Percentiles rank a stretch among this genome's conserved stretches.
Evolutionary conservation across 345 rosid species (phyloP).

Genomic region (Camelina neglecta): DNA sequence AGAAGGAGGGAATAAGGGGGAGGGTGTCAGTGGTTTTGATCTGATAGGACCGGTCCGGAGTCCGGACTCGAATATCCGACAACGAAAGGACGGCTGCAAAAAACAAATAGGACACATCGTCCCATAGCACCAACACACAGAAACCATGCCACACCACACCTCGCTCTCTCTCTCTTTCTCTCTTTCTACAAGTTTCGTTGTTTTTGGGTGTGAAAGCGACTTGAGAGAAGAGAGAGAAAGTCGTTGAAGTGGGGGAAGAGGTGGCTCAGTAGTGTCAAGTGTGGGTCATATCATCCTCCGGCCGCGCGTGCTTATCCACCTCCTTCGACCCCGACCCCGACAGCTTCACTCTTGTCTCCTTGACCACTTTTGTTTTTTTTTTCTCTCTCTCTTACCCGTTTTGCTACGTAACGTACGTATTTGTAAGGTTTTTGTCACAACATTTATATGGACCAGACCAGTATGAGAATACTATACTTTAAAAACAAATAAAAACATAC

Average conservation of each 20-base stretch:
- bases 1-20: conserved; percentile 23
- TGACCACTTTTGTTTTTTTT: conserved; percentile 25
- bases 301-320: conserved; percentile 45
- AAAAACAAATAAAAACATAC: conserved; percentile 1
- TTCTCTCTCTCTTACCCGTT: conserved; percentile 6
- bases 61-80: conserved; percentile 41
- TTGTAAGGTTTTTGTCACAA: neutral
- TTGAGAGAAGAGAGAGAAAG: conserved; percentile 38
- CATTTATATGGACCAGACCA: conserved; percentile 34
- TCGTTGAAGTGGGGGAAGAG: conserved; percentile 34
- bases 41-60: conserved; percentile 43
- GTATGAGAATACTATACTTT: conserved; percentile 28
- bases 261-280: conserved; percentile 8
- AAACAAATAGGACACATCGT: conserved; percentile 36
- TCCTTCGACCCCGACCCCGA: conserved; percentile 38
- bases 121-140: conserved; percentile 34
- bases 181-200: conserved; percentile 3
- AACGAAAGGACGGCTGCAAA: conserved; percentile 46
- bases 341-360: conserved; percentile 44
- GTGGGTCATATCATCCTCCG: conserved; percentile 40
- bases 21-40: conserved; percentile 41
- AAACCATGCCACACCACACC: conserved; percentile 27
- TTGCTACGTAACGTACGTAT: conserved; percentile 23
- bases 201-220: conserved; percentile 43
- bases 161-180: neutral